Percentiles rank a stretch among this genome's conserved stretches.
phyloP scores from a whole-genome alignment of 208 protist genomes.

The Acanthamoeba sp. region DNA sequence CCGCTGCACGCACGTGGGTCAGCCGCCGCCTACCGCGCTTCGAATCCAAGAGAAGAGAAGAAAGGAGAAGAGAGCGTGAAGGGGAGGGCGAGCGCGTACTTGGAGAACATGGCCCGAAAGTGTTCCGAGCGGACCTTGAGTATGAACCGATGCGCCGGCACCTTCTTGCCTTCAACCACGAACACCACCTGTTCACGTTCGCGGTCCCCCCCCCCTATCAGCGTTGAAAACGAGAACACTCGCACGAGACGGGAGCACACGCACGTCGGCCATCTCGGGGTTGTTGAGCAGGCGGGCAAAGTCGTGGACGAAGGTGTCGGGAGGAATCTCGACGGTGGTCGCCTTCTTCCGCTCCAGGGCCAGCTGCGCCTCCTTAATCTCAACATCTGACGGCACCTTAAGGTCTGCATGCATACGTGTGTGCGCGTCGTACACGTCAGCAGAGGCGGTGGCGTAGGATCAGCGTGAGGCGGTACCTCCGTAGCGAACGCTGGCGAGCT shows the following conservation, averaged over 20 bases:
- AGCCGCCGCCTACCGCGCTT: too few relatives aligned
- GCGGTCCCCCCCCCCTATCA: too few relatives aligned
- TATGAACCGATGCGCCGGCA: not conserved
- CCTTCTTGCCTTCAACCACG: not conserved
- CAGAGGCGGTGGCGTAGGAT: too few relatives aligned
- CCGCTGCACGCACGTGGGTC: not conserved
- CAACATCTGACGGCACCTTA: not conserved
- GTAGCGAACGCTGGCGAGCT: conserved; percentile 25
- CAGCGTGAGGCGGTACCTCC: not conserved
- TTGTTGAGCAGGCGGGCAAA: conserved; percentile 42
- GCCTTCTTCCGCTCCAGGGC: conserved; percentile 4
- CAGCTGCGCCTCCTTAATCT: conserved; percentile 12
- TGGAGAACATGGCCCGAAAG: conserved; percentile 47
- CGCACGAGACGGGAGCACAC: too few relatives aligned
- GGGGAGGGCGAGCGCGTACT: not conserved
- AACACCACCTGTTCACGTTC: not conserved
- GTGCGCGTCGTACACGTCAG: not conserved
- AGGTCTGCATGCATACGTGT: not conserved
- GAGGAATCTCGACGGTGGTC: conserved; percentile 24
- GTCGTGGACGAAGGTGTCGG: conserved; percentile 31
- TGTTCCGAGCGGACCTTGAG: conserved; percentile 13
- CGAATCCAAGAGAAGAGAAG: not conserved
- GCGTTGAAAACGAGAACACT: too few relatives aligned
- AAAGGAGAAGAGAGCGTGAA: not conserved
- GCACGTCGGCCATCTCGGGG: conserved; percentile 12